Evolutionary conservation across 2,329 filamentous ascomycete species (phyloP).

Genomic region (Pseudopithomyces maydicus): DNA sequence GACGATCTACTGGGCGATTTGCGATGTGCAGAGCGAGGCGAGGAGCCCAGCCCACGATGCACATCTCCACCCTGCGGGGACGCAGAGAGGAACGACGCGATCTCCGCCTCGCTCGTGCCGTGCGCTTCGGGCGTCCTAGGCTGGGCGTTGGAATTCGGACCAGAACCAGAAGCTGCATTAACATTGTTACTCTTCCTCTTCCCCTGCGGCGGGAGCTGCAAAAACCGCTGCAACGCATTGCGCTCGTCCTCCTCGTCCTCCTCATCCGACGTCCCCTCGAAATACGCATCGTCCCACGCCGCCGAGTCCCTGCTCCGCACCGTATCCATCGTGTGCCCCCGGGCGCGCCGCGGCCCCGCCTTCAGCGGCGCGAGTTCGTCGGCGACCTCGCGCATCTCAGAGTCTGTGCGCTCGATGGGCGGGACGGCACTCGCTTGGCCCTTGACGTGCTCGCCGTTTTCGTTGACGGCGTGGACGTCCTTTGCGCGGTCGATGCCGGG

Average conservation of each 20-base stretch:
- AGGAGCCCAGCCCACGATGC: slow-evolving; percentile 48
- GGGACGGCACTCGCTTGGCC: slow-evolving; percentile 45
- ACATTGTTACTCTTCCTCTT: slow-evolving; percentile 21
- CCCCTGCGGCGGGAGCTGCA: slow-evolving; percentile 31
- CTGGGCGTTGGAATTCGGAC: no score
- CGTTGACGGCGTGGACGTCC: slow-evolving; percentile 60
- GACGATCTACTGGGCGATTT: no score
- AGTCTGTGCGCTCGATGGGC: slow-evolving; percentile 49
- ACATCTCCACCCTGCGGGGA: slow-evolving; percentile 33
- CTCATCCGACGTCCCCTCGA: slow-evolving; percentile 54
- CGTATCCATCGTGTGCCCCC: slow-evolving; percentile 33
- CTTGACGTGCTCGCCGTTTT: slow-evolving; percentile 70
- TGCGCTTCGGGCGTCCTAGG: slow-evolving; percentile 26
- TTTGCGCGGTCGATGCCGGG: slow-evolving; percentile 71
- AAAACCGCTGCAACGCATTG: slow-evolving; percentile 42
- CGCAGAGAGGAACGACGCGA: slow-evolving; percentile 42
- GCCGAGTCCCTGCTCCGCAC: slow-evolving; percentile 46
- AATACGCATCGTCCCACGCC: slow-evolving; percentile 56
- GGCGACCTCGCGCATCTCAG: slow-evolving; percentile 55
- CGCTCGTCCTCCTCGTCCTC: slow-evolving; percentile 51
- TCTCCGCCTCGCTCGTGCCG: slow-evolving; percentile 48
- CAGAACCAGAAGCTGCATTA: no score
- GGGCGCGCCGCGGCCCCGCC: slow-evolving; percentile 21
- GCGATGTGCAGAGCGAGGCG: no score
- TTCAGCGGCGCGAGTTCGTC: slow-evolving; percentile 45